A percentile compares a stretch with the other conserved stretches of the same genome.
phyloP scores from a whole-genome alignment of 495 filamentous ascomycete genomes.

The Xylaria acuta region DNA sequence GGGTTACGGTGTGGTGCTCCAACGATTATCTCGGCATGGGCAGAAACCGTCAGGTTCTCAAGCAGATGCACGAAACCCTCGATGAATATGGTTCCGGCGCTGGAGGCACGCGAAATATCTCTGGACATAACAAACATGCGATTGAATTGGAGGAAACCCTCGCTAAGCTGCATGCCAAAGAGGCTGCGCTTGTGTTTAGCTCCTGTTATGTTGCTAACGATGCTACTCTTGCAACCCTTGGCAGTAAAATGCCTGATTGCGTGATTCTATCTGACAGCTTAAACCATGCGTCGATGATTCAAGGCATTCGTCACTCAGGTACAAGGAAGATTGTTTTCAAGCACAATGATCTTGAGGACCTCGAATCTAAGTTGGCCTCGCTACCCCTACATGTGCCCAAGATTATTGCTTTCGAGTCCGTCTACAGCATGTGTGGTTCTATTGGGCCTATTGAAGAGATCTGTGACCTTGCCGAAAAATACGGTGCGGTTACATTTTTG shows the following conservation, averaged over 20 bases:
- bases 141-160: slow-evolving; percentile 82
- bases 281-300: slow-evolving; percentile 99
- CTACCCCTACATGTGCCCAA: slow-evolving; percentile 85
- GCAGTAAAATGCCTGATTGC: slow-evolving; percentile 94
- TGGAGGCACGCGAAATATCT: slow-evolving; percentile 96
- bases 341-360: slow-evolving; percentile 90
- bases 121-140: slow-evolving; percentile 95
- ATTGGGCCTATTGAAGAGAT: slow-evolving; percentile 95
- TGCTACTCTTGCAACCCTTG: slow-evolving; percentile 93
- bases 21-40: slow-evolving; percentile 99
- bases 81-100: slow-evolving; percentile 95
- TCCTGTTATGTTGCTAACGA: slow-evolving; percentile 99
- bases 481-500: slow-evolving; percentile 95
- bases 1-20: slow-evolving; percentile 98
- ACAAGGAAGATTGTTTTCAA: slow-evolving; percentile 98
- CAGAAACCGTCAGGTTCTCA: slow-evolving; percentile 83
- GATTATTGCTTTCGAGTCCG: slow-evolving; percentile 98
- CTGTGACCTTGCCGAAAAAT: slow-evolving; percentile 94
- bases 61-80: slow-evolving; percentile 91
- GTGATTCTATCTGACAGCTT: slow-evolving; percentile 94
- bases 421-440: slow-evolving; percentile 99
- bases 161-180: slow-evolving; percentile 89
- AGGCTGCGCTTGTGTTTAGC: slow-evolving; percentile 89
- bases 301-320: slow-evolving; percentile 96
- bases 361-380: slow-evolving; percentile 89